Base-by-base conservation (phyloP, 192 early-diverging fungal genomes). In the Geosiphon pyriformis region DNA sequence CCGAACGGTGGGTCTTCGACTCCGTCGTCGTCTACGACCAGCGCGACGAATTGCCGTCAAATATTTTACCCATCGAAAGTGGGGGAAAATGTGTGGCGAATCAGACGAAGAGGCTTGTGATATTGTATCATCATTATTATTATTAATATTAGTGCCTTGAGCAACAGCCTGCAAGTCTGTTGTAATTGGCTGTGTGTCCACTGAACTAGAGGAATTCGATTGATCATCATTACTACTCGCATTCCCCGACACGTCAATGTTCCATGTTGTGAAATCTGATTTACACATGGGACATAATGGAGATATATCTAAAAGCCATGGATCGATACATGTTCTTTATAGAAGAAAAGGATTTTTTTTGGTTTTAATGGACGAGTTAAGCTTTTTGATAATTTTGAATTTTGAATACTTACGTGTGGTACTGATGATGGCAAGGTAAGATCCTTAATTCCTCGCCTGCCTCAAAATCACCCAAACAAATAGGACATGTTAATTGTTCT, bases 261-360 rank as follows among this genome's bases (percentile, higher is more conserved):
- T 51, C 61, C 61, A 64, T 22, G 61, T 46, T 12, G 61, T 64
- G 49, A 31, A 67, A 46, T 67, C 65, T 4, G 52, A 23, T 57
- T 67, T 67, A 23, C 65, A 67, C 65, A 67, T 67, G n/a, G 65
- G 65, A 67, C 65, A 67, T 47, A 55, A 30, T 3, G 65, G 23
- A 3, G 65, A 67, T 22, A 57, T 47, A 47, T 67, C 53, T 8
- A 67, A 20, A 30, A 67, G 55, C 65, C 65, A 67, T 27, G 65
- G 53, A 67, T 67, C 65, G 20, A 67, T 67, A 1, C 52, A 57
- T 20, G 35, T 8, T 20, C 52, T 55, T 37, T 61, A 22, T 23
- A 52, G 25, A 1, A 52, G 32, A 30, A 20, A 49, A 33, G 23
- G 52, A 57, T 57, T 57, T 57, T 30, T 31, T 0, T 31, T 32